Evolutionary conservation across 257 asterid genomes (phyloP), one percentile per base, ranked within the genome.

Genomic region (Przewalskia tangutica): DNA sequence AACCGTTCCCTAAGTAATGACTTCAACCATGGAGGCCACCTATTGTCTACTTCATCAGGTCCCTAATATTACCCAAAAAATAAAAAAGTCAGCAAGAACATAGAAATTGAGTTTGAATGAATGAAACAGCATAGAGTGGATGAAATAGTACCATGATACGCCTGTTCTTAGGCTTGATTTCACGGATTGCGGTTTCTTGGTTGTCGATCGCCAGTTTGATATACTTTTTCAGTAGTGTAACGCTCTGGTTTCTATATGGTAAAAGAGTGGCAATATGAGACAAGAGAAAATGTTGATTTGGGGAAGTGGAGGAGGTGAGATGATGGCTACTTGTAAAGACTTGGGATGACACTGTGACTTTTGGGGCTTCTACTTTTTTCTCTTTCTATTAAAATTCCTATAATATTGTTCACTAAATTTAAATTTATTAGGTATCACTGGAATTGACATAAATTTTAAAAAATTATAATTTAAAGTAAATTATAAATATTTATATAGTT

Each of bases 171-270:
- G 94, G 90, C 90, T 90, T 94, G 88, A 94, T 86, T 83, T 92
- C 97, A 77, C 90, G 89, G 55, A 89, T 91, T 20, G 81, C 77
- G 66, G 91, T 76, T 86, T 89, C 93, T 64, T 85, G 93, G 53
- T 86, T 90, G 8, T 91, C 95, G 85, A 94, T 94, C 92, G 97
- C 97, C 97, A 94, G 97, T 88, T 91, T 90, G 90, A 83, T 50
- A 53, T 73, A 86, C 84, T 48, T 17, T 66, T 18, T 23, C 27
- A 81, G 90, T 81, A 83, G 90, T 81, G 90, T 82, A 77, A 64
- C 50, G 55, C 71, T 53, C 13, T 27, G 50, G n/a, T 14, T 17
- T 36, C 36, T 34, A 58, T 58, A 50, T 4, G 53, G 13, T n/a
- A 48, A 16, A 20, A 20, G 59, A 50, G 67, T 44, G 82, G 67